Evolutionary conservation across 108 stramenopile genomes (phyloP).

Genomic region (Cyclotella atomus): DNA sequence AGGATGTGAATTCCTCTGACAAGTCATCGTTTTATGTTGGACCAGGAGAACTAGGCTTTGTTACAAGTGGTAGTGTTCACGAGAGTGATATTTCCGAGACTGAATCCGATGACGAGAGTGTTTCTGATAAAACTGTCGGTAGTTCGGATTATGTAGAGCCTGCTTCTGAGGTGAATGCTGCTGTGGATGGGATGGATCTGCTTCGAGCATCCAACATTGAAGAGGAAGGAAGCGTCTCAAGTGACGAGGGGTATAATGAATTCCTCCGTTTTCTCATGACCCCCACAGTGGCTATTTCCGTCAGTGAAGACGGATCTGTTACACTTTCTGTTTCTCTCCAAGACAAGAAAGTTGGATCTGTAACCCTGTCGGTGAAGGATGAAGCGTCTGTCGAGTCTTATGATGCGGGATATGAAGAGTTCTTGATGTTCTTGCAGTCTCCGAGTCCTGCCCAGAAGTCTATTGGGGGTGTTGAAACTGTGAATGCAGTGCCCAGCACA

Average conservation of each 20-base stretch:
- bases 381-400: background rate
- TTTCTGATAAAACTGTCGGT: background rate
- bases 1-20: background rate
- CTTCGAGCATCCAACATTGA: background rate
- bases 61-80: background rate
- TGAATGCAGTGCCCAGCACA: no score
- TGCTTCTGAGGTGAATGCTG: no score
- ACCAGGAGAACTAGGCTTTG: background rate
- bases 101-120: background rate
- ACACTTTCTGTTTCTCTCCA: background rate
- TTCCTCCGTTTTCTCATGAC: background rate
- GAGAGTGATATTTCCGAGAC: conserved; percentile 16
- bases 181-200: no score
- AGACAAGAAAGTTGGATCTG: background rate
- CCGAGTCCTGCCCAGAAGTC: background rate
- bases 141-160: no score
- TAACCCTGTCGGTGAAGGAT: conserved; percentile 3
- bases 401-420: background rate
- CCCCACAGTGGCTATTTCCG: background rate
- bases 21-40: conserved; percentile 8
- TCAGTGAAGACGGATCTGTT: background rate
- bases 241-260: background rate
- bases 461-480: no score
- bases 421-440: background rate
- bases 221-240: no score